These are phyloP conservation scores for Eimeria necatrix DNA, from an alignment of 169 alveolate species.

Conservation along the genomic window DNA sequence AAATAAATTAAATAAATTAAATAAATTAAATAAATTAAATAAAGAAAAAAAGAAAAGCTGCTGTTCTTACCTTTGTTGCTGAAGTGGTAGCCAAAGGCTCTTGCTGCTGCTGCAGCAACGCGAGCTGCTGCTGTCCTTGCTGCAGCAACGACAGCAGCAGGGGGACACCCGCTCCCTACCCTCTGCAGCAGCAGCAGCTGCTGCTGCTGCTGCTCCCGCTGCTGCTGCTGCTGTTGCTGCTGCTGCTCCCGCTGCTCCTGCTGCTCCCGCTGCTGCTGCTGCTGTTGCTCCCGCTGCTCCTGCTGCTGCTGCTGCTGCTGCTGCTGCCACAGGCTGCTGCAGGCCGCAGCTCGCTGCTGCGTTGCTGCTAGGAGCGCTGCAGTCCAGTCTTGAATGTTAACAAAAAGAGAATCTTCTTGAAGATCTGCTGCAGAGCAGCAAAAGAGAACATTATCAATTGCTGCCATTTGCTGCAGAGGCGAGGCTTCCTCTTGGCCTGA, in stretches of 20 bases:
- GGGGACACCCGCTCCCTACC: background rate
- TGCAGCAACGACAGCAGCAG: background rate
- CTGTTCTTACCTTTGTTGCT: no score
- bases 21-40: no score
- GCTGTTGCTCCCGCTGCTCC: background rate
- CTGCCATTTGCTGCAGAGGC: no score
- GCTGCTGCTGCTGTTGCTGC: background rate
- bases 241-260: background rate
- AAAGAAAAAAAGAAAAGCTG: no score
- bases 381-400: no score
- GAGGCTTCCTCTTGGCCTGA: no score
- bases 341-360: background rate
- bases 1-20: no score
- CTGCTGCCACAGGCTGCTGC: background rate
- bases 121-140: background rate
- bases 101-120: background rate
- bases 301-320: background rate
- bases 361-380: no score
- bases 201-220: conserved; percentile 8
- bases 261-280: background rate
- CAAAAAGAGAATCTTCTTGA: no score
- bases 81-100: no score
- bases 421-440: no score
- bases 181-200: background rate
- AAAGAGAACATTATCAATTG: no score